These are phyloP conservation scores for Arthrocladium fulminans DNA, from an alignment of 2,329 filamentous ascomycete genomes.

Conservation along the genomic window DNA sequence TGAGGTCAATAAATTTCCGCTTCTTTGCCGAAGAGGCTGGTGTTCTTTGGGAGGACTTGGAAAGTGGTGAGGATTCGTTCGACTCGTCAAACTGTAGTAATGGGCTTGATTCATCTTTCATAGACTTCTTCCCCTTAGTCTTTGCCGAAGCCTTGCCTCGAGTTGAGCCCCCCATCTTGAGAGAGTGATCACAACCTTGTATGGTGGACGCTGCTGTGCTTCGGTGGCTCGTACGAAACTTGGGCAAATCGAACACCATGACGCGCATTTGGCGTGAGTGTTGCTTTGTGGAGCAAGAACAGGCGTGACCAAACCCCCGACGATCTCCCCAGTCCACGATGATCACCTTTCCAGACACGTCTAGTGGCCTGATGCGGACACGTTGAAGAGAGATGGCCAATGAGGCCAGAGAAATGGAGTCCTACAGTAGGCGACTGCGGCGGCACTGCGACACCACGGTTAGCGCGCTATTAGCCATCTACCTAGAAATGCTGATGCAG, in stretches of 20 bases:
- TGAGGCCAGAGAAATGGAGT: too few relatives aligned
- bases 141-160: background rate
- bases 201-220: background rate
- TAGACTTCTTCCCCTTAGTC: background rate
- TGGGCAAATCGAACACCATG: background rate
- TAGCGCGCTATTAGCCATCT: too few relatives aligned
- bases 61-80: background rate
- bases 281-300: background rate
- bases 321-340: too few relatives aligned
- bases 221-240: background rate
- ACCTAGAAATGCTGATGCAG: too few relatives aligned
- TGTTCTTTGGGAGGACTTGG: background rate
- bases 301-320: background rate
- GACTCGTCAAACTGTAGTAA: background rate
- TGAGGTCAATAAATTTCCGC: slow-evolving; percentile 1
- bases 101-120: background rate
- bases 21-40: background rate
- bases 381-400: background rate
- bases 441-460: too few relatives aligned
- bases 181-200: background rate
- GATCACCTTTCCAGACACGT: background rate
- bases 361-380: too few relatives aligned
- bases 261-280: background rate
- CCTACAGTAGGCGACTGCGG: too few relatives aligned
- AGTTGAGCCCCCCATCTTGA: background rate